These are phyloP conservation scores for Pseudogymnoascus sp. DNA, from an alignment of 2,329 filamentous ascomycete genomes.

Conservation along the genomic window DNA sequence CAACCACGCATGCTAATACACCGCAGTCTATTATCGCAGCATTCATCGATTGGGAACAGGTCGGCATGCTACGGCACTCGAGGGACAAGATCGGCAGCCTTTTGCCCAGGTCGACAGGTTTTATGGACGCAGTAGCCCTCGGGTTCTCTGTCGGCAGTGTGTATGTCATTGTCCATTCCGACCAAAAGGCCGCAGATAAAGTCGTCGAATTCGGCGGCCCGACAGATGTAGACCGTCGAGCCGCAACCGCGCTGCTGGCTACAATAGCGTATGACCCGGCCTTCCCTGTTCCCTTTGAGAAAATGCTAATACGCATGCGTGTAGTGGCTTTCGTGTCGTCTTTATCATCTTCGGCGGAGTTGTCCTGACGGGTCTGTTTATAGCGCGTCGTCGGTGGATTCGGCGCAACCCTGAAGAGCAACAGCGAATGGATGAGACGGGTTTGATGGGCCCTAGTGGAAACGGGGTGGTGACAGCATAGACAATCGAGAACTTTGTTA, in stretches of 20 bases:
- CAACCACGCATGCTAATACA: not conserved
- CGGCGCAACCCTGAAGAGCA: not conserved
- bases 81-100: not conserved
- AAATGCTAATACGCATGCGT: not conserved
- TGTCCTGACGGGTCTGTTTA: not conserved
- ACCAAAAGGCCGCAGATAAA: not conserved
- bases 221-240: not conserved
- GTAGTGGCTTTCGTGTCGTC: not conserved
- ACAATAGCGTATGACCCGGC: not conserved
- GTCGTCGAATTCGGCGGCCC: not conserved
- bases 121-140: not conserved
- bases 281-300: not conserved
- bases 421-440: not conserved
- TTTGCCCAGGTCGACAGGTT: not conserved
- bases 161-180: not conserved
- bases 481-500: not conserved
- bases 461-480: not conserved
- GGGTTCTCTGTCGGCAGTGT: not conserved
- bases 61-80: not conserved
- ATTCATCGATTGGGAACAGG: not conserved
- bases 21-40: not conserved
- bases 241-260: not conserved
- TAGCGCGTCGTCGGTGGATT: not conserved
- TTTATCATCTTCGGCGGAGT: not conserved
- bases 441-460: not conserved